Conservation (phyloP, 495 filamentous ascomycete genomes). For the Neurospora pannonica region DNA sequence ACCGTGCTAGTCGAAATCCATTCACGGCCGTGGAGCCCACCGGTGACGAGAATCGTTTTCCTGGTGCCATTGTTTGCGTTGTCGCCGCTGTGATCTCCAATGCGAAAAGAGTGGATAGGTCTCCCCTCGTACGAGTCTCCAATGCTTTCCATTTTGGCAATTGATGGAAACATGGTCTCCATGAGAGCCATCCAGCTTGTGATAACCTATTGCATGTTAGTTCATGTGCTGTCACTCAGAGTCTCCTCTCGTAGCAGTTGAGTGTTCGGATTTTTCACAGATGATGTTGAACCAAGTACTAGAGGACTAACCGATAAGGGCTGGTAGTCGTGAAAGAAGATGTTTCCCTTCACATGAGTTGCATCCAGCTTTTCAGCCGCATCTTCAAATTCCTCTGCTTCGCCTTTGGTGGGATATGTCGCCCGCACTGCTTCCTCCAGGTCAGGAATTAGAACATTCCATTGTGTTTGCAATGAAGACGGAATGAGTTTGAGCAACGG, state of each 20-base stretch:
- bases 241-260: conserved; percentile 20
- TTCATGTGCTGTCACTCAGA: neutral
- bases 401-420: conserved; percentile 54
- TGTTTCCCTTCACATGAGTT: conserved; percentile 40
- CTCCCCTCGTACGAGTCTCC: conserved; percentile 79
- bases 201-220: conserved; percentile 19
- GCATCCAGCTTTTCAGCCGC: conserved; percentile 27
- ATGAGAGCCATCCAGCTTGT: conserved; percentile 82
- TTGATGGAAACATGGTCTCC: conserved; percentile 75
- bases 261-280: neutral
- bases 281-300: neutral
- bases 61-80: conserved; percentile 29
- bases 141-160: conserved; percentile 63
- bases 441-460: conserved; percentile 73
- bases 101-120: conserved; percentile 69
- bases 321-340: conserved; percentile 87
- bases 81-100: conserved; percentile 52
- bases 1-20: conserved; percentile 93
- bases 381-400: neutral
- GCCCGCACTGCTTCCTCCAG: conserved; percentile 66
- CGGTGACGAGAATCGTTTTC: conserved; percentile 74
- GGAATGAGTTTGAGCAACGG: conserved; percentile 81
- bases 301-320: conserved; percentile 58
- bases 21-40: conserved; percentile 84
- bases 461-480: conserved; percentile 48